Conservation (phyloP, 257 asterid species). For the Petunia axillaris region DNA sequence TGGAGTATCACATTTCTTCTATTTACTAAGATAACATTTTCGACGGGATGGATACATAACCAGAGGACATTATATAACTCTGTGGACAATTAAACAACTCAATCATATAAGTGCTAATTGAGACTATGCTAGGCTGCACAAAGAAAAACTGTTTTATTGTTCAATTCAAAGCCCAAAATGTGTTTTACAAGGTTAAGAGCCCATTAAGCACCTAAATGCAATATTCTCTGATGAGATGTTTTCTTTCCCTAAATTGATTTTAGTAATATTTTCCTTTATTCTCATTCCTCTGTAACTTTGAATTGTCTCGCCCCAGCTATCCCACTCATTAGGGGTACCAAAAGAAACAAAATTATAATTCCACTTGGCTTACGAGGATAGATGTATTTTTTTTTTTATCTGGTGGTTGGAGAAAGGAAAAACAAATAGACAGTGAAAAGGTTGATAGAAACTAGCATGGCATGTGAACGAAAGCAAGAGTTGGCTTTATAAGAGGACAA, state of each 20-base stretch:
- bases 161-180: not conserved
- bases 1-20: no score
- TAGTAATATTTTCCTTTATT: no score
- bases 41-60: no score
- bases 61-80: no score
- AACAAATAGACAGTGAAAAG: not conserved
- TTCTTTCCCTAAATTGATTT: no score
- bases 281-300: not conserved
- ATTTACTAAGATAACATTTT: no score
- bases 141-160: not conserved
- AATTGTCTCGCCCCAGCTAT: not conserved
- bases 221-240: not conserved
- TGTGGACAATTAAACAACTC: no score
- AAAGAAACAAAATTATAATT: not conserved
- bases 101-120: no score
- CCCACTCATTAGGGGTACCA: not conserved
- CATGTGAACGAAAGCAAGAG: slow-evolving; percentile 4
- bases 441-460: not conserved
- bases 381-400: not conserved
- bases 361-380: not conserved
- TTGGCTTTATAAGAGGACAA: not conserved
- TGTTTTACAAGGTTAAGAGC: not conserved
- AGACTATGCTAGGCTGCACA: no score
- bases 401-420: not conserved
- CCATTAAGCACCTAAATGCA: slow-evolving; percentile 4